A percentile compares a stretch with the other conserved stretches of the same genome.
These are phyloP conservation scores for Quercus aquifolioides DNA, from an alignment of 306 rosid genomes.

Conservation along the genomic window DNA sequence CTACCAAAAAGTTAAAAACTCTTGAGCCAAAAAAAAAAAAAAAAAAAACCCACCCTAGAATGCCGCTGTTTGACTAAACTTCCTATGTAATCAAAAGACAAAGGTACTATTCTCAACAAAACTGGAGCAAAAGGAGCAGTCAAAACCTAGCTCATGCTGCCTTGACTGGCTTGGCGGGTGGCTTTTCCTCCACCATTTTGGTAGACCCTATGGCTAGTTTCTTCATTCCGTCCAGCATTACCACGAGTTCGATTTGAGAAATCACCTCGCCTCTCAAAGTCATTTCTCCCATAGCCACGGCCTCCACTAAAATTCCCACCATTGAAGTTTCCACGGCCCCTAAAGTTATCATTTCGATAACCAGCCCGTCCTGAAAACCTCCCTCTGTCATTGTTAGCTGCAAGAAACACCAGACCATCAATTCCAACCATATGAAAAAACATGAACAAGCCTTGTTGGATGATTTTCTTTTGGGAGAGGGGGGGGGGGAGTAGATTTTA, in stretches of 20 bases:
- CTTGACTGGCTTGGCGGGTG: slow-evolving; percentile 40
- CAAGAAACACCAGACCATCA: slow-evolving; percentile 4
- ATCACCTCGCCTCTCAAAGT: slow-evolving; percentile 53
- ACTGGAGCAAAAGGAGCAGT: slow-evolving; percentile 8
- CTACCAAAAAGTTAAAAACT: slow-evolving; percentile 16
- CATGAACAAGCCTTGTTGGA: not conserved
- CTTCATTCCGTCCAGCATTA: slow-evolving; percentile 39
- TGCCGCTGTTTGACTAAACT: slow-evolving; percentile 32
- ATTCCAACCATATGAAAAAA: not conserved
- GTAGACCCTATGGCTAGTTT: slow-evolving; percentile 31
- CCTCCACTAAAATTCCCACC: slow-evolving; percentile 40
- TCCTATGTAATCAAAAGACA: not conserved
- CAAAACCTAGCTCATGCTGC: slow-evolving; percentile 23
- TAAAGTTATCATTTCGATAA: slow-evolving; percentile 51
- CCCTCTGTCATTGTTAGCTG: slow-evolving; percentile 65
- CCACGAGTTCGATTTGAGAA: slow-evolving; percentile 45
- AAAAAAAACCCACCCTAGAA: not conserved
- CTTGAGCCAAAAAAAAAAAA: not conserved
- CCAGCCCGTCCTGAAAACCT: slow-evolving; percentile 65
- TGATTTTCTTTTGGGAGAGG: too few species aligned
- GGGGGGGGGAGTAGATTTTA: too few species aligned
- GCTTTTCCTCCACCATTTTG: slow-evolving; percentile 49
- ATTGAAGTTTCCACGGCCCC: slow-evolving; percentile 55
- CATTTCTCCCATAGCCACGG: slow-evolving; percentile 50
- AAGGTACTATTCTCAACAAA: slow-evolving; percentile 18